Percentiles rank a stretch among this genome's conserved stretches.
Conservation (phyloP, 2,329 filamentous ascomycete genomes). For the Magnaporthiopsis incrustans region DNA sequence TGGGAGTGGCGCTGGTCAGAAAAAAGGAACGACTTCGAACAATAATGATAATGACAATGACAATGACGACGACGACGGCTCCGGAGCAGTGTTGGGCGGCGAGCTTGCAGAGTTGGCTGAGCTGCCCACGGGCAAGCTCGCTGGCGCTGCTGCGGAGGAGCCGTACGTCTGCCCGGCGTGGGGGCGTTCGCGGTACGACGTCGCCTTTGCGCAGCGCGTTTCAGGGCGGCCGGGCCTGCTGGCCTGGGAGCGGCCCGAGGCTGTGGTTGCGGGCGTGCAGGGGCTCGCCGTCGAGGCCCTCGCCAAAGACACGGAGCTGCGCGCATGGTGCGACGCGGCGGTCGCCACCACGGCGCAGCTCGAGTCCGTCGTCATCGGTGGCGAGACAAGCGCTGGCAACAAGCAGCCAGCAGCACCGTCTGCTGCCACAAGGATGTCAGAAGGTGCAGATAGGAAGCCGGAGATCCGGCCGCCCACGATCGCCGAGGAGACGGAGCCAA, state of each 20-base stretch:
- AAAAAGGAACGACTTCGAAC: neutral
- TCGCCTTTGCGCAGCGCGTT: slow-evolving; percentile 32
- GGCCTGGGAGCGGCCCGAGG: slow-evolving; percentile 39
- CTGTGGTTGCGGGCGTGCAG: slow-evolving; percentile 33
- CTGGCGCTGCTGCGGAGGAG: slow-evolving; percentile 10
- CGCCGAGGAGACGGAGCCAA: neutral
- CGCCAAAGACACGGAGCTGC: slow-evolving; percentile 29
- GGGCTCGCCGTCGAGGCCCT: slow-evolving; percentile 32
- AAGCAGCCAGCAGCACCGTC: neutral
- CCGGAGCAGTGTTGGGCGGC: slow-evolving; percentile 13
- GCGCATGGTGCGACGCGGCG: slow-evolving; percentile 10
- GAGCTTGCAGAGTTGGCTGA: slow-evolving; percentile 2
- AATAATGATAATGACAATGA: neutral
- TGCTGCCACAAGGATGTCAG: neutral
- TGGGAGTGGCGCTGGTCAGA: neutral
- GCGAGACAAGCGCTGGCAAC: slow-evolving; percentile 3
- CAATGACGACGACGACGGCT: slow-evolving; percentile 13
- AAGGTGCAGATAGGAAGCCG: neutral
- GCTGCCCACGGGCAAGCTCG: slow-evolving; percentile 10
- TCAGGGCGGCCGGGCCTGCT: slow-evolving; percentile 34
- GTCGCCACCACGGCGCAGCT: slow-evolving; percentile 21
- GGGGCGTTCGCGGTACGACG: slow-evolving; percentile 34
- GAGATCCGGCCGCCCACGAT: neutral
- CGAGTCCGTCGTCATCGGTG: slow-evolving; percentile 18
- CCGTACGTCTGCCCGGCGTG: slow-evolving; percentile 40